Base-by-base conservation (phyloP, 208 protist species). In the Balamuthia mandrillaris region DNA sequence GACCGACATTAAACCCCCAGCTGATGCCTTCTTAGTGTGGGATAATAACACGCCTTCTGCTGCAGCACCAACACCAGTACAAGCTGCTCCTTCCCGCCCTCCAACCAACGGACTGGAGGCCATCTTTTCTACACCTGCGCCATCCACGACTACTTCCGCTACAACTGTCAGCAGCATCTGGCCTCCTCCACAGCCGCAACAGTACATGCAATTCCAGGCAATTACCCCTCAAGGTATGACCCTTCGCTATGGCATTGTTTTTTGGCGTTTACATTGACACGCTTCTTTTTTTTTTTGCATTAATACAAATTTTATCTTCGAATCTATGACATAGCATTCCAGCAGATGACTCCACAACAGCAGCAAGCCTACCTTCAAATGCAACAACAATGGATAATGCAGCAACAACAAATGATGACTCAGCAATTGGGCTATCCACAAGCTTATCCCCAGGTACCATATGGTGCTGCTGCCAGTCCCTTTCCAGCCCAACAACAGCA, bases 311-410 rank as follows among this genome's bases (percentile, higher is more conserved):
- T 68, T 6, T 68, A 10, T 68, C 16, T 35, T 68, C 24, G 31
- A 33, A 6, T 12, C 24, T 3, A 47, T 0, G 16, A 47, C 29
- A 3, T 29, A 78, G 68, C 58, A 3, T 78, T 78, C 45, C 68
- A 78, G 41, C 68, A 78, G 24, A 78, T 78, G 68, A 0, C 68
- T 12, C 68, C 68, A 58, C 24, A 31, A 14, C 68, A 78, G 68
- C 68, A 78, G 29, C 68, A 78, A 7, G 45, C 52, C 29, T 78
- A 78, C 68, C 42, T 78, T 27, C 14, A 29, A 14, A 39, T 58
- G 68, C 68, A 78, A 33, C 68, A 78, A 33, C 68, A 78, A 35
- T 78, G 68, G 68, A n/a, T n/a, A n/a, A 78, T 78, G n/a, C 68
- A 78, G 29, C 68, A 78, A 49, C 68, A 78, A 35, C 68, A 78